These are phyloP conservation scores for Hirsutella minnesotensis DNA, from an alignment of 2,329 filamentous ascomycete genomes.

Conservation along the genomic window DNA sequence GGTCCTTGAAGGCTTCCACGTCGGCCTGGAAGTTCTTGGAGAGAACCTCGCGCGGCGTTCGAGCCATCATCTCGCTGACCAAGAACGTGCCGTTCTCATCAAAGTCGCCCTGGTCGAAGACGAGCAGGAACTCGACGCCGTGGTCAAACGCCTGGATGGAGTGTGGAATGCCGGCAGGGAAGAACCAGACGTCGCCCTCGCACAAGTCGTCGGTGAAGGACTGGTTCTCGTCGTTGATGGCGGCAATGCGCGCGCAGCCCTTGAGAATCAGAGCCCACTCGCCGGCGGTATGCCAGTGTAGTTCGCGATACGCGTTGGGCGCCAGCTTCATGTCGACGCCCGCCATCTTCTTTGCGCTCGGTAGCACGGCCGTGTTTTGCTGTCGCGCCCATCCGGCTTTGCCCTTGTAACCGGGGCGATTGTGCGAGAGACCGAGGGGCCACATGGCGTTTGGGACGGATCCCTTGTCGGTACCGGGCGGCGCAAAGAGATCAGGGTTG, in stretches of 20 bases:
- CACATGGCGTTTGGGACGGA: slow-evolving; percentile 35
- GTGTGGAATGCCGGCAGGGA: slow-evolving; percentile 36
- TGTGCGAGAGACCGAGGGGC: slow-evolving; percentile 41
- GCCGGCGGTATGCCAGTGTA: slow-evolving; percentile 49
- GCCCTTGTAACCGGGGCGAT: slow-evolving; percentile 29
- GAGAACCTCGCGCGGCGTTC: slow-evolving; percentile 39
- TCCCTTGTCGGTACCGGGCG: slow-evolving; percentile 40
- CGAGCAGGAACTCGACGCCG: slow-evolving; percentile 45
- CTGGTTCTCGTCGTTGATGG: slow-evolving; percentile 38
- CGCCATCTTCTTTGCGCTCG: slow-evolving; percentile 37
- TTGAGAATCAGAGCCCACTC: slow-evolving; percentile 43
- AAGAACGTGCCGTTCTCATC: slow-evolving; percentile 49
- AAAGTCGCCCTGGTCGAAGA: slow-evolving; percentile 48
- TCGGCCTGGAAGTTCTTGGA: slow-evolving; percentile 42
- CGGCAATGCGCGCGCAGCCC: slow-evolving; percentile 37
- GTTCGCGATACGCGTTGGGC: slow-evolving; percentile 46
- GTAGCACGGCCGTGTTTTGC: slow-evolving; percentile 39
- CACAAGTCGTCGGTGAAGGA: slow-evolving; percentile 35
- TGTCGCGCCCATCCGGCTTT: slow-evolving; percentile 41
- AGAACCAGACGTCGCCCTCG: slow-evolving; percentile 22
- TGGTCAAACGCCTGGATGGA: slow-evolving; percentile 42
- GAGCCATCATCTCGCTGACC: slow-evolving; percentile 37
- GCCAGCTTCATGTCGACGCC: slow-evolving; percentile 48
- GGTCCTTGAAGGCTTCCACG: slow-evolving; percentile 31
- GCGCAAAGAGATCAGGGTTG: slow-evolving; percentile 41